Evolutionary conservation across 1,284 basidiomycete genomes (phyloP), one percentile per base, ranked within the genome.

Genomic region (Laetiporus sulphureus): DNA sequence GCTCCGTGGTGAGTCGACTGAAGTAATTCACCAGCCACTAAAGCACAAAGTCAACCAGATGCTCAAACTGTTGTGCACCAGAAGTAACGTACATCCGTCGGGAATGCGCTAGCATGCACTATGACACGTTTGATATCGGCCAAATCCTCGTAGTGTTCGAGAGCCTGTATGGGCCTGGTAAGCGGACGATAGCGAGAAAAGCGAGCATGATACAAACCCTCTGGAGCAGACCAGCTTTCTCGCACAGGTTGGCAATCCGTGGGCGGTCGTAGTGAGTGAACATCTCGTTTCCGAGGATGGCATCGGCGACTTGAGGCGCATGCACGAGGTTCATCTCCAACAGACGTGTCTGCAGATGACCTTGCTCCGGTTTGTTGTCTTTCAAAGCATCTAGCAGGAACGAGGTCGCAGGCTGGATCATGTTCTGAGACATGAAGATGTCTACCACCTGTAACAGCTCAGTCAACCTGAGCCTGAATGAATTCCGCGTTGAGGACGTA

Each of bases 401-500:
- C 3, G 91, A 95, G 0, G 96, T 99, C 13, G 96, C 96, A 37
- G 95, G 96, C 66, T 99, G 96, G 48, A 99, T 94, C 91, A 99
- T 93, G 71, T 98, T 99, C 63, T 98, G 95, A 2, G 87, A 87
- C 92, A 97, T 96, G 73, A 99, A 99, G 59, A 99, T 96, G 61
- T 99, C 96, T 46, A 96, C 91, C 40, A 95, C 85, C 81, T 86
- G 45, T 35, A 40, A 16, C 37, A 30, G 34, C n/a, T n/a, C n/a
- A n/a, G n/a, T n/a, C n/a, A n/a, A n/a, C n/a, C n/a, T n/a, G n/a
- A n/a, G n/a, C n/a, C n/a, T n/a, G n/a, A n/a, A n/a, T n/a, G n/a
- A n/a, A 29, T 23, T 30, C 4, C 1, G 20, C n/a, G 30, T 16
- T 3, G 21, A 15, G 10, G 11, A 67, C 77, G 45, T 55, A 85